Conservation (phyloP, 2,329 filamentous ascomycete genomes). For the Pseudocercospora musae region DNA sequence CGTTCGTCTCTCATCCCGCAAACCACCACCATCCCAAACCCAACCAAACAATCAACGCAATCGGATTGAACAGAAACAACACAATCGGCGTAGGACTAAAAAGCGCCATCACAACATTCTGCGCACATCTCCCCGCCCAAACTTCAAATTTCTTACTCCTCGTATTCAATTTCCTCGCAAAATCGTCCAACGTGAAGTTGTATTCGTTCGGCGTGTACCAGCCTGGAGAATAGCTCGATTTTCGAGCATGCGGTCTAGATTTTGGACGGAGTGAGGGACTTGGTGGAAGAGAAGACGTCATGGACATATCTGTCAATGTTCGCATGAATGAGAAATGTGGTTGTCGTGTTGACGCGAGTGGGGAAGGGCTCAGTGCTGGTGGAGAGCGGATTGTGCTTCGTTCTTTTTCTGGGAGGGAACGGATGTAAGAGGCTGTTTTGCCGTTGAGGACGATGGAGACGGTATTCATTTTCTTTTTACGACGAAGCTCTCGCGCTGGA, state of each 20-base stretch:
- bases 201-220: constrained; percentile 30
- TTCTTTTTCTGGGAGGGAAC: constrained; percentile 19
- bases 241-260: constrained; percentile 6
- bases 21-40: constrained; percentile 15
- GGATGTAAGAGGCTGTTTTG: constrained; percentile 24
- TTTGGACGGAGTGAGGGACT: constrained; percentile 2
- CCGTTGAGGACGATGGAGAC: constrained; percentile 30
- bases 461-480: constrained; percentile 26
- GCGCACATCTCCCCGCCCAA: constrained; percentile 27
- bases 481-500: too few relatives aligned
- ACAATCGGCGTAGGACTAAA: constrained; percentile 31
- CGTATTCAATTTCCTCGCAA: constrained; percentile 28
- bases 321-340: neutral
- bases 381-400: neutral
- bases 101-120: constrained; percentile 34
- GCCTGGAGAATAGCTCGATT: constrained; percentile 19
- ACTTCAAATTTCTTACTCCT: constrained; percentile 26
- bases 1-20: neutral
- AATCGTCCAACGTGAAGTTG: constrained; percentile 31
- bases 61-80: constrained; percentile 33
- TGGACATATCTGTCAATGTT: neutral
- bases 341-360: neutral
- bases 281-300: neutral
- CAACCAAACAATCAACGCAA: constrained; percentile 27
- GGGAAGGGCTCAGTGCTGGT: neutral